Base-by-base conservation (phyloP, 1,284 basidiomycete species). In the Abortiporus biennis region DNA sequence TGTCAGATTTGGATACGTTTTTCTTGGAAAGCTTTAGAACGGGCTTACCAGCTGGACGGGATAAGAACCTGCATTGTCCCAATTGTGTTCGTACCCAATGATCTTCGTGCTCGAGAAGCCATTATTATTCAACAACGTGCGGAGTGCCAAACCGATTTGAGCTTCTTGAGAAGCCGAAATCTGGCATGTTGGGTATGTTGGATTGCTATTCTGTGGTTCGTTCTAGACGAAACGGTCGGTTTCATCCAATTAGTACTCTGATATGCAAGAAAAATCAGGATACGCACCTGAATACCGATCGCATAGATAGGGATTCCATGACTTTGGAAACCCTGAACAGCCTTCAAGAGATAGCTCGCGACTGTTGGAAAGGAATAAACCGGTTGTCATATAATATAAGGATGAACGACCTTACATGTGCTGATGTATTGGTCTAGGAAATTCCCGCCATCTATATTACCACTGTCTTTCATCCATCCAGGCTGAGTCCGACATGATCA, bases 81-180 rank as follows among this genome's bases (percentile, higher is more conserved):
- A 76, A 50, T 76, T 74, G 48, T 72, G 70, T 35, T 72, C 71
- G 46, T 65, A 72, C 23, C 70, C 73, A 32, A 74, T 59, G 36
- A 76, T 66, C 55, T 70, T 55, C 16, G 66, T 66, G 36, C 47
- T 49, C 2, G 58, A 58, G 49, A 73, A 69, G 1, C 71, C 69
- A 43, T 71, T 67, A 33, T 60, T 59, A 49, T 74, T 50, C 60
- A 77, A 64, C 31, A 75, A 47, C 4, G 55, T 61, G 11, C 75
- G 65, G 4, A 76, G 59, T 6, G 62, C 47, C 2, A 53, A 56
- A 19, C 64, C 74, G 35, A 76, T 62, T 21, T 59, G 47, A 0
- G 70, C 74, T 48, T 71, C 65, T 20, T 65, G 60, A 3, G 53
- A 53, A 1, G 64, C 63, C 2, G 61, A 61, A 52, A 74, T 59